Conservation (phyloP, 192 early-diverging fungal species). For the Coemansia sp. region DNA sequence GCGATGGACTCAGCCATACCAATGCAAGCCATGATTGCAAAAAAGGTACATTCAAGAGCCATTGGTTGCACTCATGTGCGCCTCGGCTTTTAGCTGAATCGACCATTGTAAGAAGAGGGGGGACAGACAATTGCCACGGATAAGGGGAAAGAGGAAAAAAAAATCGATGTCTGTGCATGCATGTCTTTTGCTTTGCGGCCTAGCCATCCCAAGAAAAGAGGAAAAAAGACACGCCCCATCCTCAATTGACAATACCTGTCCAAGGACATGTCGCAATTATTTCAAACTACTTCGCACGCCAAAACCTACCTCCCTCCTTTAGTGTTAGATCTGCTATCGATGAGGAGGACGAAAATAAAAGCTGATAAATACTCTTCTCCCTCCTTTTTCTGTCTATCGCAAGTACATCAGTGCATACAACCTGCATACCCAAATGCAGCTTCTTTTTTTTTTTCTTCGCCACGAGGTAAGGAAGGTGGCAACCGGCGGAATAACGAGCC, state of each 20-base stretch:
- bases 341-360: not conserved
- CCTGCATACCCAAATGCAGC: not conserved
- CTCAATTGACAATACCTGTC: not conserved
- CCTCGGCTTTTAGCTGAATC: not conserved
- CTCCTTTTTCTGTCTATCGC: not conserved
- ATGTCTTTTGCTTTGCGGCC: not conserved
- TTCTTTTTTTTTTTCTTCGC: not conserved
- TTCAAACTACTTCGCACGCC: not conserved
- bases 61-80: not conserved
- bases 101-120: not conserved
- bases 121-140: slow-evolving; percentile 2
- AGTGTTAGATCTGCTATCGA: not conserved
- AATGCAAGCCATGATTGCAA: too few species aligned
- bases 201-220: not conserved
- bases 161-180: slow-evolving; percentile 16
- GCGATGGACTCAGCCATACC: too few species aligned
- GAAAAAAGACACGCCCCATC: not conserved
- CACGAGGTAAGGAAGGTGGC: not conserved
- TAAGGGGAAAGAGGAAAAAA: not conserved
- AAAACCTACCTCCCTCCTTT: not conserved
- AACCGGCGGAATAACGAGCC: not conserved
- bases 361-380: not conserved
- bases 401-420: not conserved
- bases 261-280: not conserved
- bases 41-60: not conserved